A percentile compares a stretch with the other conserved stretches of the same genome.
Evolutionary conservation across 768 basidiomycete genomes (phyloP).

Genomic region (Hortiboletus flavorubellus): DNA sequence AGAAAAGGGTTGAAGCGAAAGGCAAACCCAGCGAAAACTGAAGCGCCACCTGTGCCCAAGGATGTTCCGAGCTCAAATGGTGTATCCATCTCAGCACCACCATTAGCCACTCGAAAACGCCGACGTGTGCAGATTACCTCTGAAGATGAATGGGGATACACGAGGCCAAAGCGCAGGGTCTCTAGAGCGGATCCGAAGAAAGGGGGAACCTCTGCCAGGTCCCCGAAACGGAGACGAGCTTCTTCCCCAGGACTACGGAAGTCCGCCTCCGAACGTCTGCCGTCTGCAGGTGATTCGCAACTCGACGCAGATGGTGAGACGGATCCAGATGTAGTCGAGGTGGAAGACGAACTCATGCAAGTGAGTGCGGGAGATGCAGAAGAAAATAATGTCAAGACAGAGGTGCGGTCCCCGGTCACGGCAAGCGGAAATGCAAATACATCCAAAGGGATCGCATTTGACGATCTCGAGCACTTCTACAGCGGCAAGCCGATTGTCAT

Average conservation of each 20-base stretch:
- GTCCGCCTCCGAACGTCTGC: slow-evolving; percentile 11
- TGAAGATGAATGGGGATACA: slow-evolving; percentile 8
- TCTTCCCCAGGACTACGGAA: slow-evolving; percentile 28
- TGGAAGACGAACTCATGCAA: slow-evolving; percentile 33
- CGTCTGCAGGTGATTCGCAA: slow-evolving; percentile 29
- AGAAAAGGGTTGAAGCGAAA: slow-evolving; percentile 19
- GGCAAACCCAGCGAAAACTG: slow-evolving; percentile 9
- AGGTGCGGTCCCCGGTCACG: neutral
- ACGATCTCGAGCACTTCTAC: slow-evolving; percentile 32
- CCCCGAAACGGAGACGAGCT: slow-evolving; percentile 25
- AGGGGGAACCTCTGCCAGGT: neutral
- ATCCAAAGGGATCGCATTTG: slow-evolving; percentile 18
- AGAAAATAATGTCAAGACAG: slow-evolving; percentile 7
- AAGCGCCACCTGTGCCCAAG: slow-evolving; percentile 5
- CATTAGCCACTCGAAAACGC: slow-evolving; percentile 22
- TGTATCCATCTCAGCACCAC: slow-evolving; percentile 20
- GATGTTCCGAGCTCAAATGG: slow-evolving; percentile 7
- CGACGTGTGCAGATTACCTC: slow-evolving; percentile 12
- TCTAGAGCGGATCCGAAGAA: slow-evolving; percentile 12
- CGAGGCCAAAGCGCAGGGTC: slow-evolving; percentile 8
- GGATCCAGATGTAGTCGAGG: slow-evolving; percentile 37
- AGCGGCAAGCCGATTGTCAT: slow-evolving; percentile 30
- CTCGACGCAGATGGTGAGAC: slow-evolving; percentile 32
- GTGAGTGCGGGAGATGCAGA: slow-evolving; percentile 20
- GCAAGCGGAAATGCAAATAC: neutral